Evolutionary conservation across 345 rosid genomes (phyloP), one percentile per base, ranked within the genome.

Genomic region (Syzygium aqueum): DNA sequence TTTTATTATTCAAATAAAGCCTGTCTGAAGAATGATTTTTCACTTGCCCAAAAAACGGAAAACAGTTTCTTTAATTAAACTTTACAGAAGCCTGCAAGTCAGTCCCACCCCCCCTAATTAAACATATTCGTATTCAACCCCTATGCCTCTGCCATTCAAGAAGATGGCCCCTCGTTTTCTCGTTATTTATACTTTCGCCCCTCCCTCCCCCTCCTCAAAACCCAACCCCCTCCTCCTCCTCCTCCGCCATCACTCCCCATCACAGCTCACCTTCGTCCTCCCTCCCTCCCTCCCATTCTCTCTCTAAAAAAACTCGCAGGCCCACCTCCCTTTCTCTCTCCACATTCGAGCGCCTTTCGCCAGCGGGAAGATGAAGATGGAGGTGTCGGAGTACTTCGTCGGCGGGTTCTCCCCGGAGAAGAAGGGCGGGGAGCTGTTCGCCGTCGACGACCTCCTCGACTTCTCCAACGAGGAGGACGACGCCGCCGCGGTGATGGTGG

Each of bases 401-500:
- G 91, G 89, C 54, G 91, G 89, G 6, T 91, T 89, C 89, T 90
- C 89, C 30, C 84, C 92, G 37, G 95, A 90, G 88, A 93, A 89
- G 88, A 89, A 88, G 88, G 52, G 86, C 3, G 92, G 91, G 46
- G 95, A 93, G 51, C 90, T 90, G 59, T 95, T 94, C 90, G 90
- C 89, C 37, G 91, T 95, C 22, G 96, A 95, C 78, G 97, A 95
- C 89, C 96, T 95, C 83, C 92, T 95, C 17, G 93, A 94, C 87
- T 95, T 95, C 86, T 92, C 97, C 19, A 94, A 93, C 87, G 96
- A 92, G 2, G 96, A 50, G 51, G 51, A 50, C 51, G 51, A 95
- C 56, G 89, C 88, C 33, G 89, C 88, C 33, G 52, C 89, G 22
- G 85, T 85, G 90, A 50, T 59, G 65, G 27, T 7, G 15, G 65